These are phyloP conservation scores for Myxozyma kluyveri DNA, from an alignment of 805 yeast genomes.

Conservation along the genomic window DNA sequence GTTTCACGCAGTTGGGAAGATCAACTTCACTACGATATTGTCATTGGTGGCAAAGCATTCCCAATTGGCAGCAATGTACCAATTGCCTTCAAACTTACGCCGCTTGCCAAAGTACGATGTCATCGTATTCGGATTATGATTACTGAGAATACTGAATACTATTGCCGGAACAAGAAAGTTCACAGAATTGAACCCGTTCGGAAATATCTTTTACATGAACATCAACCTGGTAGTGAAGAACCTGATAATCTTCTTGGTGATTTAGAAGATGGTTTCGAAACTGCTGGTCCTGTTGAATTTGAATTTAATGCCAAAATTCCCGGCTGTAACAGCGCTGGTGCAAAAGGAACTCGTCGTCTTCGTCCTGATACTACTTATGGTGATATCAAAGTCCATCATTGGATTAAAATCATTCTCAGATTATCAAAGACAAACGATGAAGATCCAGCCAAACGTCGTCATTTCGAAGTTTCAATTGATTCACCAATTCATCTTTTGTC, in stretches of 20 bases:
- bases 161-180: slow-evolving; percentile 77
- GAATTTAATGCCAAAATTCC: slow-evolving; percentile 89
- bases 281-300: slow-evolving; percentile 55
- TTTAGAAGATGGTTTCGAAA: slow-evolving; percentile 34
- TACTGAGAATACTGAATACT: slow-evolving; percentile 89
- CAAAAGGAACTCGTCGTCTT: slow-evolving; percentile 27
- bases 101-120: slow-evolving; percentile 79
- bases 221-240: slow-evolving; percentile 50
- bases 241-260: slow-evolving; percentile 48
- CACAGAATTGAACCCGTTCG: slow-evolving; percentile 89
- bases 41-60: slow-evolving; percentile 84
- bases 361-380: slow-evolving; percentile 85
- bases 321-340: slow-evolving; percentile 16
- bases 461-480: slow-evolving; percentile 91
- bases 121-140: slow-evolving; percentile 83
- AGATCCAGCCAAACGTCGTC: slow-evolving; percentile 62
- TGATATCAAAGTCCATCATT: slow-evolving; percentile 85
- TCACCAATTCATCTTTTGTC: slow-evolving; percentile 86
- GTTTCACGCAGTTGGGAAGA: slow-evolving; percentile 84
- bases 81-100: slow-evolving; percentile 76
- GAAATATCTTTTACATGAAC: slow-evolving; percentile 77
- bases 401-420: slow-evolving; percentile 87
- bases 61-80: slow-evolving; percentile 83
- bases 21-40: slow-evolving; percentile 81
- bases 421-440: slow-evolving; percentile 63